Percentiles rank a stretch among this genome's conserved stretches.
phyloP scores from a whole-genome alignment of 1,284 basidiomycete genomes.

The Sphagnurus paluster region DNA sequence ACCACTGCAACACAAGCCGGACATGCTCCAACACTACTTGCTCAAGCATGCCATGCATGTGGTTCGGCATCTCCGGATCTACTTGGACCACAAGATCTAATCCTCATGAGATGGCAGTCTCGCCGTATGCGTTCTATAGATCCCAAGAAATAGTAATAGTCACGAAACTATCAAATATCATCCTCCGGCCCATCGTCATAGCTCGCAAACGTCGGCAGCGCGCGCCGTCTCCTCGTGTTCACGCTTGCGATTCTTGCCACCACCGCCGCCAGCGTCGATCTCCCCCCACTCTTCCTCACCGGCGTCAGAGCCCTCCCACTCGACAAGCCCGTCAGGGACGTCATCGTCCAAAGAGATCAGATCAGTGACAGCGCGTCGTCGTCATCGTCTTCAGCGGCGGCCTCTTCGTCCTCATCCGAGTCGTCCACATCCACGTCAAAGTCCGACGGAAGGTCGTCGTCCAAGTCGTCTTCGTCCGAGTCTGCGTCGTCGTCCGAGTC shows the following conservation, averaged over 20 bases:
- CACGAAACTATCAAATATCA: slow-evolving; percentile 40
- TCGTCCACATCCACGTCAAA: slow-evolving; percentile 23
- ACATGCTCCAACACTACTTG: too few species aligned
- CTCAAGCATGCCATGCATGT: too few species aligned
- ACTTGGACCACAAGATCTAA: too few species aligned
- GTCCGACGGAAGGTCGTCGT: slow-evolving; percentile 11
- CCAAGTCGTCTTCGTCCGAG: slow-evolving; percentile 39
- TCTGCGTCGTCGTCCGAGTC: slow-evolving; percentile 42
- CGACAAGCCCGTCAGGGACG: slow-evolving; percentile 21
- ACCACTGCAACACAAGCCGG: too few species aligned
- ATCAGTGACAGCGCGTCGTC: slow-evolving; percentile 48
- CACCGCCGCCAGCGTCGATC: slow-evolving; percentile 32
- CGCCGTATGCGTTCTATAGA: too few species aligned
- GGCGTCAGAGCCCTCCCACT: slow-evolving; percentile 31
- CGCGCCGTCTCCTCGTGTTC: slow-evolving; percentile 73
- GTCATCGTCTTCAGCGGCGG: slow-evolving; percentile 26
- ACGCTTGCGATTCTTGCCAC: slow-evolving; percentile 34
- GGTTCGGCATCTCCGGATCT: too few species aligned
- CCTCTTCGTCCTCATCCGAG: slow-evolving; percentile 31
- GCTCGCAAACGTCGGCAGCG: slow-evolving; percentile 86
- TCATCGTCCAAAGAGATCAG: slow-evolving; percentile 49
- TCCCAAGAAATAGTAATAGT: neutral
- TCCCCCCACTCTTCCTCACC: slow-evolving; percentile 21
- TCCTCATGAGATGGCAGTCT: too few species aligned
- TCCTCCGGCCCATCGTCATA: slow-evolving; percentile 87